These are phyloP conservation scores for Rhododendron griersonianum DNA, from an alignment of 148 eudicot genomes.

Conservation along the genomic window DNA sequence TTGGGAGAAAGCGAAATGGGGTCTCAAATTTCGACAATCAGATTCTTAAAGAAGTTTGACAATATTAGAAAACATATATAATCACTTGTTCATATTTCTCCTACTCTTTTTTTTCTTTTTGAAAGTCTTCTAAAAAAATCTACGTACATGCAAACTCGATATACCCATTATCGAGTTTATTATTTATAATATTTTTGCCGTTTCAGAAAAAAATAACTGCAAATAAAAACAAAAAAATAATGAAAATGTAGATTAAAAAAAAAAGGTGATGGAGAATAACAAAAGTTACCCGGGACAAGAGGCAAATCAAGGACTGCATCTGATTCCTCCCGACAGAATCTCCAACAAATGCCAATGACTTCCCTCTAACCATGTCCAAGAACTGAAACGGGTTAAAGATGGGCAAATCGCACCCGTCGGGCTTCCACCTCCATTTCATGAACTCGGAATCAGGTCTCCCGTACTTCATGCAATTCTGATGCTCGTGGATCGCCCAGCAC, in stretches of 20 bases:
- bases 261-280: neutral
- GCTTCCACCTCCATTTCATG: conserved; percentile 56
- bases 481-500: conserved; percentile 45
- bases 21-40: neutral
- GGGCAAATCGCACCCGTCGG: conserved; percentile 42
- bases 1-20: no score
- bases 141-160: neutral
- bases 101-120: neutral
- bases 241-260: neutral
- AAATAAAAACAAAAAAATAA: neutral
- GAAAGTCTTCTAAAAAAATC: neutral
- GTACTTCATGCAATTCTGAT: conserved; percentile 51
- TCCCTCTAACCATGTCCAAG: conserved; percentile 45
- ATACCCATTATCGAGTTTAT: no score
- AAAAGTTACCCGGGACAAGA: conserved; percentile 37
- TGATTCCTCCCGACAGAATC: conserved; percentile 62
- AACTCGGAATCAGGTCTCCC: conserved; percentile 40
- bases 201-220: neutral
- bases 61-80: neutral
- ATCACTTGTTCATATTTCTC: neutral
- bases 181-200: no score
- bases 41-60: neutral
- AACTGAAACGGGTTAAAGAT: conserved; percentile 40
- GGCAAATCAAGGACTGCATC: conserved; percentile 57
- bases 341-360: conserved; percentile 51